Percentiles rank a stretch among this genome's conserved stretches.
Evolutionary conservation across 179 eudicot species (phyloP).

Genomic region (Silene noctiflora): DNA sequence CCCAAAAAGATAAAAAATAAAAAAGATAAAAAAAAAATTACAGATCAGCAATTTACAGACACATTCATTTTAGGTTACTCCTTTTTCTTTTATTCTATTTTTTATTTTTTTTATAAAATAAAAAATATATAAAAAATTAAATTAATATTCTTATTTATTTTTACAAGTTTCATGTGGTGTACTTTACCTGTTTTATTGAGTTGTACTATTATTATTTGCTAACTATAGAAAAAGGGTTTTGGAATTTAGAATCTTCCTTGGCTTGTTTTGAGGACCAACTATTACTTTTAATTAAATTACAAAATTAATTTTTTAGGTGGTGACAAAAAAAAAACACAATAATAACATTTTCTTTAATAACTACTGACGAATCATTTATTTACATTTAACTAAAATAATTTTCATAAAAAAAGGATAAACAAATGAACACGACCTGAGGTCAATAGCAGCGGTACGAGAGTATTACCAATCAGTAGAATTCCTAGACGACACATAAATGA

Average conservation of each 20-base stretch:
- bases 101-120: neutral
- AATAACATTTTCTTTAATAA: no score
- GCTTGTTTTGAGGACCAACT: constrained; percentile 38
- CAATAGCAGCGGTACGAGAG: no score
- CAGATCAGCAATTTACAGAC: constrained; percentile 9
- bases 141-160: no score
- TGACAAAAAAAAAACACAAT: no score
- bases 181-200: constrained; percentile 18
- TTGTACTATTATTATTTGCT: constrained; percentile 6
- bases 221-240: constrained; percentile 12
- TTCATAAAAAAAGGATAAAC: no score
- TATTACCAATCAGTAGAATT: no score
- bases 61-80: neutral
- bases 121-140: no score
- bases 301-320: neutral
- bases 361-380: no score
- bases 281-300: constrained; percentile 20
- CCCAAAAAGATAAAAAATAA: neutral
- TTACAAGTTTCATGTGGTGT: constrained; percentile 12
- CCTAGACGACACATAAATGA: no score
- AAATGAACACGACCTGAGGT: no score
- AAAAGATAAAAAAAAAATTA: neutral
- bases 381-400: no score
- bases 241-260: constrained; percentile 37
- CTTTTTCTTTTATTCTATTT: neutral